phyloP scores from a whole-genome alignment of 2,329 filamentous ascomycete species.

The Bipolaris oryzae region DNA sequence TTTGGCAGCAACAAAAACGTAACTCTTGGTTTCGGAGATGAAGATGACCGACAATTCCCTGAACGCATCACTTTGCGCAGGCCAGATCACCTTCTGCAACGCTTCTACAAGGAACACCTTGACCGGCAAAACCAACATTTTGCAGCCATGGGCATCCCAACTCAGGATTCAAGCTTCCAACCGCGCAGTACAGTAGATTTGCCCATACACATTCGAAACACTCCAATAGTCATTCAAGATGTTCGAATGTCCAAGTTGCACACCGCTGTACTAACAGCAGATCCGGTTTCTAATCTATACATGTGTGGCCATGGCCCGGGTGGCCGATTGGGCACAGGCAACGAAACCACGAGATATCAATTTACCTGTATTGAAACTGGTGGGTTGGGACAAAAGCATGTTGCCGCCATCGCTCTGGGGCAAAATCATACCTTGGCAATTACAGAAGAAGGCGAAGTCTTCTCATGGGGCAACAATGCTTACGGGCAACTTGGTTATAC shows the following conservation, averaged over 20 bases:
- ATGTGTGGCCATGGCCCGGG: conserved; percentile 91
- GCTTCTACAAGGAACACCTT: conserved; percentile 73
- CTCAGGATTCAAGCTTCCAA: conserved; percentile 32
- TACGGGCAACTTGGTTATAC: conserved; percentile 86
- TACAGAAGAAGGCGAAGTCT: conserved; percentile 84
- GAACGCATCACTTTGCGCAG: conserved; percentile 79
- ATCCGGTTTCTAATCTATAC: conserved; percentile 88
- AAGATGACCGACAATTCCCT: conserved; percentile 91
- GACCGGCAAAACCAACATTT: conserved; percentile 52
- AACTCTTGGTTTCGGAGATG: conserved; percentile 90
- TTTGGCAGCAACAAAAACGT: conserved; percentile 98
- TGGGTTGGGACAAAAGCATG: conserved; percentile 72
- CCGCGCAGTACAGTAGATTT: conserved; percentile 60
- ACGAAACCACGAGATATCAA: conserved; percentile 86
- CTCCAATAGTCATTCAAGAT: conserved; percentile 77
- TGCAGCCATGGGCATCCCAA: conserved; percentile 44
- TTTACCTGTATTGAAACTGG: conserved; percentile 83
- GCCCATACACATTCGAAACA: conserved; percentile 73
- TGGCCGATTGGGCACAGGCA: conserved; percentile 84
- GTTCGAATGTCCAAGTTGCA: conserved; percentile 90
- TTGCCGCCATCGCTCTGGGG: conserved; percentile 80
- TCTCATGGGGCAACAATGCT: conserved; percentile 91
- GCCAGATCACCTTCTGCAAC: conserved; percentile 75
- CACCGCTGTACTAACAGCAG: conserved; percentile 84
- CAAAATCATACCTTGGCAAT: conserved; percentile 91